Base-by-base conservation (phyloP, 2,329 filamentous ascomycete species). In the Ophiostoma fasciatum region DNA sequence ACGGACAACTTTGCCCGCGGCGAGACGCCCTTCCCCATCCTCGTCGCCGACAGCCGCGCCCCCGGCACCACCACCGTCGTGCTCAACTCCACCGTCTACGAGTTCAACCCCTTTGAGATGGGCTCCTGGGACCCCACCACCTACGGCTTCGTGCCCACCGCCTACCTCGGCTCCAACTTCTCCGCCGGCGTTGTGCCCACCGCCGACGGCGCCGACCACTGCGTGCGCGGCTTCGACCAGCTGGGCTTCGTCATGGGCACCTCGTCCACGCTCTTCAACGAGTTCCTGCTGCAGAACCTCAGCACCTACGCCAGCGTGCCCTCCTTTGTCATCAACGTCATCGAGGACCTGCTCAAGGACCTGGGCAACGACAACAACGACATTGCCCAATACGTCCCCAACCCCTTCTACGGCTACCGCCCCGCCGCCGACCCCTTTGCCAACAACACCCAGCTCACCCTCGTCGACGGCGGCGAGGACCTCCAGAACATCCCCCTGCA, bases 171-270 rank as follows among this genome's bases (percentile, higher is more conserved):
- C 20, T 73, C 72, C 33, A 60, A 64, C 41, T 67, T 79, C 42
- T 56, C 56, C 43, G 57, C 59, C 33, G 76, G 75, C 43, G 59
- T 37, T 21, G 54, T 90, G 15, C 58, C 68, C 0, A 51, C 60
- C 10, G 53, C 64, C 34, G 67, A 69, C 29, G 51, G 60, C 29
- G 51, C 60, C n/a, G 53, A 64, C 37, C 26, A 35, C 30, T 94
- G 87, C 50, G 67, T 92, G 13, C 63, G 68, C 7, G 87, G 87
- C 1, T 85, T 85, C 44, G 87, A 94, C 56, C 85, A 85, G 47
- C 70, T 71, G 18, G 82, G 82, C 7, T 94, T 72, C 50, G 63
- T 93, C 19, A 84, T 93, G 73, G 85, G 85, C 34, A 93, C 85
- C 0, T 84, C 78, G 17, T 83, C 78, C 1, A 79, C 81, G 1